Evolutionary conservation across 441 rosid genomes (phyloP), one percentile per base, ranked within the genome.

Genomic region (Macaranga tanarius): DNA sequence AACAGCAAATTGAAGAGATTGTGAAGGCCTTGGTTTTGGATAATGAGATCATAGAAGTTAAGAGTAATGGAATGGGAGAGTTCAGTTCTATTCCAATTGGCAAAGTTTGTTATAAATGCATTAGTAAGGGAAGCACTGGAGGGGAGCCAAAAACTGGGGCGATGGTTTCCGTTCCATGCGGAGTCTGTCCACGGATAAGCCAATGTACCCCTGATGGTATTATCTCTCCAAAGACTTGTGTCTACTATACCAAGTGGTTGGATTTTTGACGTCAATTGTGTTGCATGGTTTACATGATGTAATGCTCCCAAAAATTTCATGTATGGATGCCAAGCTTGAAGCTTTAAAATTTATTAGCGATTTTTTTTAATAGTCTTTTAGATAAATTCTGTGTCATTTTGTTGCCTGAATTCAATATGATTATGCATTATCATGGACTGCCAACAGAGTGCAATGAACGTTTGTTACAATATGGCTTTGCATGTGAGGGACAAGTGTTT

Each of bases 91-190:
- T 90, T 45, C 81, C 84, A 0, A 71, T 77, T 16, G 88, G 92
- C 28, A 81, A 79, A 67, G 70, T 84, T 78, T 89, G 95, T 65
- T 90, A 89, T 58, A 83, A 75, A 58, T 51, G 77, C 65, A 62
- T 74, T 0, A 69, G 77, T 34, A 84, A 67, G 59, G 82, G 75
- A 25, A 52, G 45, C 79, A 0, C 7, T 60, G 31, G 73, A 65
- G 38, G 85, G 55, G 70, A 86, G 40, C 79, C 79, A 0, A 84
- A 76, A 69, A 67, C 8, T 10, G 91, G 89, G 15, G 85, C 88
- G 17, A 80, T 94, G 72, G 89, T 91, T 78, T 86, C 95, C 1
- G 72, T 92, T 4, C 96, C 97, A n/a, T 94, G 95, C 13, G 95
- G 93, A 38, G 93, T 83, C 65, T 94, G 98, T 79, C 95, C 95